These are phyloP conservation scores for Fraxinus baroniana DNA, from an alignment of 305 asterid genomes.

Conservation along the genomic window DNA sequence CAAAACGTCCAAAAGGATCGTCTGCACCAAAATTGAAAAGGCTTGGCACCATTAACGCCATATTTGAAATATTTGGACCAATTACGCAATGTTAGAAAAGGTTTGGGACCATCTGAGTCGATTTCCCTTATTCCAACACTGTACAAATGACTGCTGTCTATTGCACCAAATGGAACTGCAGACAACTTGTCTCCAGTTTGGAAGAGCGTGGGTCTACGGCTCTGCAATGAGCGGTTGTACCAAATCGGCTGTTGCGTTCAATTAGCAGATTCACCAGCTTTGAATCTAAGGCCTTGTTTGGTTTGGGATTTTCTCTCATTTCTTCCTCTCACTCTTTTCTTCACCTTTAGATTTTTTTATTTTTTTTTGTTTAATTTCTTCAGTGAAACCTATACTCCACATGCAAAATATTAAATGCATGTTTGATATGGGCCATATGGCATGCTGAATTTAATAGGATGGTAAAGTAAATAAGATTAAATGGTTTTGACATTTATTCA, in stretches of 20 bases:
- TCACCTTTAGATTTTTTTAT: neutral
- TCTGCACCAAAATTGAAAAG: neutral
- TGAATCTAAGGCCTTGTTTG: slow-evolving; percentile 5
- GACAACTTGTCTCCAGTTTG: neutral
- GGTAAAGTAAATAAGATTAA: neutral
- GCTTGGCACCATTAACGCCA: neutral
- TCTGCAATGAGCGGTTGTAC: neutral
- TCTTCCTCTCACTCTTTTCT: neutral
- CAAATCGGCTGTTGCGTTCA: slow-evolving; percentile 3
- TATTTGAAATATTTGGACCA: neutral
- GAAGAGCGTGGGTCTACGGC: neutral
- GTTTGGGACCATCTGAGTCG: neutral
- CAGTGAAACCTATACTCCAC: neutral
- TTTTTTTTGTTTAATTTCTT: neutral
- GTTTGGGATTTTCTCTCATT: neutral
- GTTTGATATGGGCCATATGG: neutral
- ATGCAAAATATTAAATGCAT: neutral
- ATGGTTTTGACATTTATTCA: neutral
- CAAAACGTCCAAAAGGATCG: neutral
- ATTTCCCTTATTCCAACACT: neutral
- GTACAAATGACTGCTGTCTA: neutral
- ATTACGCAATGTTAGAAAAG: neutral
- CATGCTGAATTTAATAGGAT: neutral
- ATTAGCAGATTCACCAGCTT: neutral
- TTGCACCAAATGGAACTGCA: neutral